Conservation (phyloP, 2,329 filamentous ascomycete genomes). For the Fusarium sp. region DNA sequence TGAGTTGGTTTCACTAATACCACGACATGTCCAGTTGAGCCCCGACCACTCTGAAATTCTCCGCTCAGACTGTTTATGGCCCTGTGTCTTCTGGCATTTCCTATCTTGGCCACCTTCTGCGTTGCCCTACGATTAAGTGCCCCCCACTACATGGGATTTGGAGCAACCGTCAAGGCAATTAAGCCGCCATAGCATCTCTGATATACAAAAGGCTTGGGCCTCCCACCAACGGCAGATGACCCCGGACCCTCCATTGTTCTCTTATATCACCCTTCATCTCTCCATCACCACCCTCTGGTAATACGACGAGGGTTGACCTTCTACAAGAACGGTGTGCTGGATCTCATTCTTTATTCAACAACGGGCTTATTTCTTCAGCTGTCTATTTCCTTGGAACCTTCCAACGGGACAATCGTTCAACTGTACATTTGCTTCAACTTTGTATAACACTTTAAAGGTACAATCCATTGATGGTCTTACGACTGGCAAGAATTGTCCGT, state of each 20-base stretch:
- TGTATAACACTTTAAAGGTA: slow-evolving; percentile 33
- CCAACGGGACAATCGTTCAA: slow-evolving; percentile 18
- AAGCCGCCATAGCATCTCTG: slow-evolving; percentile 49
- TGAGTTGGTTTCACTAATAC: slow-evolving; percentile 51
- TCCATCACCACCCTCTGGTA: slow-evolving; percentile 19
- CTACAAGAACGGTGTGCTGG: slow-evolving; percentile 13
- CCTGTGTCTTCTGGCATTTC: slow-evolving; percentile 56
- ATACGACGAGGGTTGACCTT: slow-evolving; percentile 26
- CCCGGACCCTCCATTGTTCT: slow-evolving; percentile 29
- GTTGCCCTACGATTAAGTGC: slow-evolving; percentile 51
- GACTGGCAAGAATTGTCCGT: slow-evolving; percentile 9
- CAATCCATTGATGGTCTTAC: slow-evolving; percentile 2
- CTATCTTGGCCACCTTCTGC: slow-evolving; percentile 58
- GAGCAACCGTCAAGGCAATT: slow-evolving; percentile 45
- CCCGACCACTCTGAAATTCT: slow-evolving; percentile 50
- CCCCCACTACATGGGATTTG: slow-evolving; percentile 41
- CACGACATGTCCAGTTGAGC: slow-evolving; percentile 48
- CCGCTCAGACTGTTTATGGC: slow-evolving; percentile 47
- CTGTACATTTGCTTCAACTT: slow-evolving; percentile 20
- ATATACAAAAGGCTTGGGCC: slow-evolving; percentile 53
- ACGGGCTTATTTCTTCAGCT: slow-evolving; percentile 18
- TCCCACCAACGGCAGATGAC: slow-evolving; percentile 43
- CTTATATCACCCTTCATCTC: slow-evolving; percentile 23
- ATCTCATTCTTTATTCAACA: slow-evolving; percentile 36
- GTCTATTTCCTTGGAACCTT: slow-evolving; percentile 13